Evolutionary conservation across 1,284 basidiomycete genomes (phyloP), one percentile per base, ranked within the genome.

Genomic region (Naganishia albida): DNA sequence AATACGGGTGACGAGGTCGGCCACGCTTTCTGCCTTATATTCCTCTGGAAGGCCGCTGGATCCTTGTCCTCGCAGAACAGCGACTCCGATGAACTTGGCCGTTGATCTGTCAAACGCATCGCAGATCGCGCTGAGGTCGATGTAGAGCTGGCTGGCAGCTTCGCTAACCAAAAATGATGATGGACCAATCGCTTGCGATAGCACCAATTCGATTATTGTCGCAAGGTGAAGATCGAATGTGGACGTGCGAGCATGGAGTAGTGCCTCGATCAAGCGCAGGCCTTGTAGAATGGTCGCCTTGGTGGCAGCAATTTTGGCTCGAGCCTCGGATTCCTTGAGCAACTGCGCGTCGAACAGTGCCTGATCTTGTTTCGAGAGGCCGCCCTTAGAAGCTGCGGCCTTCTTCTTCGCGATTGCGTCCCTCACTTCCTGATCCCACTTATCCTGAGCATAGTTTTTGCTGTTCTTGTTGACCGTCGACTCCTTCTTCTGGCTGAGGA

Each of bases 401-500:
- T 86, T 81, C 80, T 94, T 94, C 68, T 81, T 85, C 7, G 89
- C 88, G 0, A 96, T 81, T 0, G 88, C 86, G 71, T 89, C 88
- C 12, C 93, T 85, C n/a, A 95, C 81, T 69, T 97, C 92, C 34
- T 87, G 88, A 70, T 98, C 94, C 93, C 93, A 98, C 72, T 90
- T 88, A 15, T 90, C 87, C 28, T 93, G 88, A 50, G 90, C 91
- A 15, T 89, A 86, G 67, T 87, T 88, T 71, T 94, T 95, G 40
- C 91, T 88, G 76, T 93, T 94, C 70, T 83, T 86, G 42, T 83
- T 80, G 28, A 78, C 76, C 0, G 79, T 79, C 8, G 83, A 82
- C 7, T 81, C 82, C 71, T 87, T 87, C 69, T 85, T 86, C 1
- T 82, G 78, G 42, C 46, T 65, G 23, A 62, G 48, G 20, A 64